Evolutionary conservation across 148 eudicot species (phyloP).

Genomic region (Suaeda aralocaspica): DNA sequence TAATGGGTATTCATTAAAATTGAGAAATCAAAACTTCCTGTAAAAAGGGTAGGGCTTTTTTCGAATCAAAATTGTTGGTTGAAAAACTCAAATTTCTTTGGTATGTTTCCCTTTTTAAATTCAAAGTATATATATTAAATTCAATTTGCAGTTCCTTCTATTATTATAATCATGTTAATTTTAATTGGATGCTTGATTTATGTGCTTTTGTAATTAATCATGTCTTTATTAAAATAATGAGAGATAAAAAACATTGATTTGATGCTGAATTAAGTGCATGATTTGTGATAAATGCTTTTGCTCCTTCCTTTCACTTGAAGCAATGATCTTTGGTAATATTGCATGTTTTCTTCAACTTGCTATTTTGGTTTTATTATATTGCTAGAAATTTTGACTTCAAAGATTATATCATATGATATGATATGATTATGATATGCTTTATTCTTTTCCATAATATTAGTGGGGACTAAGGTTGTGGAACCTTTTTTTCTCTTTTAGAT

Average conservation of each 20-base stretch:
- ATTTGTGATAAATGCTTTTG: not conserved
- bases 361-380: conserved; percentile 7
- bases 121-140: too few relatives aligned
- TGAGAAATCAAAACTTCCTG: conserved; percentile 6
- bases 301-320: conserved; percentile 24
- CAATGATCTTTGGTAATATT: conserved; percentile 24
- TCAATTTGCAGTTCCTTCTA: too few relatives aligned
- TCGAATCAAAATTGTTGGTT: too few relatives aligned
- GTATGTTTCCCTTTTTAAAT: too few relatives aligned
- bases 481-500: not conserved
- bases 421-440: conserved; percentile 11
- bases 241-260: conserved; percentile 8
- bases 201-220: conserved; percentile 16
- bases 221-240: not conserved
- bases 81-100: too few relatives aligned
- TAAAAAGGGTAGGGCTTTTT: not conserved
- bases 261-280: conserved; percentile 1
- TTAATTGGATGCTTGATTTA: not conserved
- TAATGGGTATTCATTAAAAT: conserved; percentile 14
- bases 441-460: not conserved
- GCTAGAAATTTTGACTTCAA: not conserved
- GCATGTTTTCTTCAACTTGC: conserved; percentile 8
- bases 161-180: not conserved
- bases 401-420: too few relatives aligned
- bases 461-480: conserved; percentile 20